Conservation (phyloP, 78 protist species). For the Isochrysis galbana region DNA sequence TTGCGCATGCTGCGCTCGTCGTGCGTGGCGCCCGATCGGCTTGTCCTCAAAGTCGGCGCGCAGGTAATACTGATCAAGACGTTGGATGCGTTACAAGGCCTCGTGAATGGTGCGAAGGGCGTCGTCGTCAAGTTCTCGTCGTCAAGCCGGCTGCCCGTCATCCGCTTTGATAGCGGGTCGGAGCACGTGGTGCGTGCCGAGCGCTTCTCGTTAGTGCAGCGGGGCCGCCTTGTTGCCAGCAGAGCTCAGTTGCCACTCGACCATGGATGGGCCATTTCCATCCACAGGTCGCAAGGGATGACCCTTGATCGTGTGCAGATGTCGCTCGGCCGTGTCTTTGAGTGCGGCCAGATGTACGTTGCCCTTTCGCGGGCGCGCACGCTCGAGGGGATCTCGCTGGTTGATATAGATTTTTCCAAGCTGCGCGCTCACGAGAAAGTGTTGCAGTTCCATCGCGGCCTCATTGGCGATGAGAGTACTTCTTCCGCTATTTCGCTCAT, state of each 20-base stretch:
- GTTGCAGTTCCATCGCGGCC: background rate
- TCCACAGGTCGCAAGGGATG: constrained; percentile 61
- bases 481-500: no score
- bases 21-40: background rate
- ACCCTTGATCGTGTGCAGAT: constrained; percentile 32
- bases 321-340: constrained; percentile 27
- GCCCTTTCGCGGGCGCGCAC: background rate
- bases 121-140: constrained; percentile 29
- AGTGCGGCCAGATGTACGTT: constrained; percentile 45
- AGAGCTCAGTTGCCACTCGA: constrained; percentile 48
- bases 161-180: background rate
- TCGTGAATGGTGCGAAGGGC: constrained; percentile 37
- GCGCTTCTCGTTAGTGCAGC: background rate
- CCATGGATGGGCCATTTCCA: constrained; percentile 53
- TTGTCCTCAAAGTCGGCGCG: constrained; percentile 5
- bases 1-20: background rate
- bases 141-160: background rate
- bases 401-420: background rate
- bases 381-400: background rate
- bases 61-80: constrained; percentile 51
- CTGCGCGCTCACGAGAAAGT: background rate
- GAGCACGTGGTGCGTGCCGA: background rate
- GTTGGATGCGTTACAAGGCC: background rate
- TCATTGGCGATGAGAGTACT: no score
- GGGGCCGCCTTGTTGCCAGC: background rate